Percentiles rank a stretch among this genome's conserved stretches.
These are phyloP conservation scores for Oryza punctata DNA, from an alignment of 176 grass and related monocot genomes.

Conservation along the genomic window DNA sequence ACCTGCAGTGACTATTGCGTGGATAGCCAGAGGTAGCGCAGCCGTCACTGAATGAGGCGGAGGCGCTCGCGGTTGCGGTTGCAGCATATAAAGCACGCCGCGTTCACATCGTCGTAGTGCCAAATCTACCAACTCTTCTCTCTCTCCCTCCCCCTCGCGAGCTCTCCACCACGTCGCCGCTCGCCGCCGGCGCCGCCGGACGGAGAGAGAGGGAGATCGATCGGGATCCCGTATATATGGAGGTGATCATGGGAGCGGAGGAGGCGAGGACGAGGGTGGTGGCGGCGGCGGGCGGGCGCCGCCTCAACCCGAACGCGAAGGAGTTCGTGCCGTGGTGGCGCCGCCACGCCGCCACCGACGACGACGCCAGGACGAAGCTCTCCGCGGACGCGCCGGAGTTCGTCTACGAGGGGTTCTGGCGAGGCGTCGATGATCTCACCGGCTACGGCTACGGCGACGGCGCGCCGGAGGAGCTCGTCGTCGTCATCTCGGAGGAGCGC, in stretches of 20 bases:
- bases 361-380: neutral
- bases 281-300: neutral
- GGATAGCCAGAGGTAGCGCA: no score
- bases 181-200: neutral
- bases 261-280: neutral
- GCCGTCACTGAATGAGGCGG: no score
- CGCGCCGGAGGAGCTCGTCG: neutral
- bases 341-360: neutral
- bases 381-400: constrained; percentile 24
- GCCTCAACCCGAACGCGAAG: constrained; percentile 18
- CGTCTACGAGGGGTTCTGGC: neutral
- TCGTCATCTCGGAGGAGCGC: no score
- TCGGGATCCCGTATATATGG: no score
- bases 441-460: neutral
- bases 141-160: neutral
- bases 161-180: no score
- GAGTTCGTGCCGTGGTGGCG: constrained; percentile 38
- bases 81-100: neutral
- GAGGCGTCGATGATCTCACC: neutral
- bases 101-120: neutral
- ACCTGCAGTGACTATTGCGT: neutral
- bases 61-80: neutral
- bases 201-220: no score
- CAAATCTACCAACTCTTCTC: neutral
- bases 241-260: neutral